Evolutionary conservation across 2,329 filamentous ascomycete genomes (phyloP), one percentile per base, ranked within the genome.

Genomic region (Colletotrichum cordylinicola): DNA sequence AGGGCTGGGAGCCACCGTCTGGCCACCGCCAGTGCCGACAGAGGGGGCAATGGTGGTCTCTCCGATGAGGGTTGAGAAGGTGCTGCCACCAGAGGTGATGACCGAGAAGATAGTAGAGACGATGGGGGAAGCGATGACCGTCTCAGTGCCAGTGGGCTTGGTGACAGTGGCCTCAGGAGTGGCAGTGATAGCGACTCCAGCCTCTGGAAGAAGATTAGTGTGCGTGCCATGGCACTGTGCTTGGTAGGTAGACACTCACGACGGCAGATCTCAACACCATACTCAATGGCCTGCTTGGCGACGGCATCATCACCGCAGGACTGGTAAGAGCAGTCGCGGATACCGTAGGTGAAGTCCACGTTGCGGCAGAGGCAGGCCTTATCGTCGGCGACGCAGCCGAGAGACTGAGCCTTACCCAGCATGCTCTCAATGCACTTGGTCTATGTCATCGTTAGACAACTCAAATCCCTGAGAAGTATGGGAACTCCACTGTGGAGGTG

Each of bases 241-340:
- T 35, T 68, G 16, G 4, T 18, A 16, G 24, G 10, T 4, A 21
- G 21, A 24, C n/a, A 80, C 83, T 79, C 80, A 85, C 84, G 75
- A 27, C 80, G 74, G 81, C 88, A 90, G 72, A 86, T 74, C 15
- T 79, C 67, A 72, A 86, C 79, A 56, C 83, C 88, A 77, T 84
- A 88, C 33, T 79, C 71, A 55, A 90, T 80, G 72, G 83, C 85
- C 56, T 82, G 77, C 39, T 81, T 78, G 65, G 85, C 85, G 64
- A 85, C 81, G 18, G 82, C 78, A 29, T 58, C 18, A 16, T 79
- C 73, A 33, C 58, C 72, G 84, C 88, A 90, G 60, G 84, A 82
- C 82, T 87, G 82, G 77, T 79, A 78, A 21, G 88, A 86, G 83
- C 89, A 91, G 84, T 91, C 89, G 74, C 85, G 87, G 75, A 90